phyloP scores from a whole-genome alignment of 2,329 filamentous ascomycete genomes.

The Epichloe sibirici region DNA sequence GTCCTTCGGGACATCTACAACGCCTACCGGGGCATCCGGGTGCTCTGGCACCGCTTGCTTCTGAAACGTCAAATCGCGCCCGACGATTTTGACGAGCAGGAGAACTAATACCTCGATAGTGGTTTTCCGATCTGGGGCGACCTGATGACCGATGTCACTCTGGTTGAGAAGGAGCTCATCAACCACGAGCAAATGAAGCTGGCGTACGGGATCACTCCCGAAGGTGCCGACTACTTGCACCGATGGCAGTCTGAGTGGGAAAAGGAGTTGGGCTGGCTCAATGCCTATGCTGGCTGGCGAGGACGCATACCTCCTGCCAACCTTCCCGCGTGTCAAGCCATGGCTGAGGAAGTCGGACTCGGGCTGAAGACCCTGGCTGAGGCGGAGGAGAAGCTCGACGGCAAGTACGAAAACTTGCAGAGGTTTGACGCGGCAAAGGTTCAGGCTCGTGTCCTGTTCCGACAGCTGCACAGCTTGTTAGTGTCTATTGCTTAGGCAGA shows the following conservation, averaged over 20 bases:
- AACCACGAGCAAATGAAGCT: not conserved
- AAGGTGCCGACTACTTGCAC: conserved; percentile 4
- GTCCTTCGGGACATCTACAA: not conserved
- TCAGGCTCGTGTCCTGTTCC: not conserved
- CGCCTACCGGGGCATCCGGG: not conserved
- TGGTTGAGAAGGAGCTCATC: not conserved
- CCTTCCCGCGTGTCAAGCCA: not conserved
- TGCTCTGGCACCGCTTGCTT: not conserved
- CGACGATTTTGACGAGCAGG: not conserved
- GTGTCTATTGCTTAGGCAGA: not conserved
- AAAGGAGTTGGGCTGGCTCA: conserved; percentile 8
- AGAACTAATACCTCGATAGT: not conserved
- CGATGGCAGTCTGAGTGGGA: conserved; percentile 2
- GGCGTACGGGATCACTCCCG: conserved; percentile 8
- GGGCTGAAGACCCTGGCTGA: not conserved
- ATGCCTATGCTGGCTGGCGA: conserved; percentile 11
- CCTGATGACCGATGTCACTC: not conserved
- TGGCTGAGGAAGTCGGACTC: not conserved
- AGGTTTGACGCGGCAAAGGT: not conserved
- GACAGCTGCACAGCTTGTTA: not conserved
- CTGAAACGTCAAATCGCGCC: not conserved
- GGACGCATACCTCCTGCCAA: not conserved
- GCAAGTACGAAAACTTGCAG: not conserved
- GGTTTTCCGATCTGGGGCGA: not conserved
- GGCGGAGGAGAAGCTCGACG: conserved; percentile 7